Conservation (phyloP, 2,329 filamentous ascomycete species). For the Lecanicillium sp. region DNA sequence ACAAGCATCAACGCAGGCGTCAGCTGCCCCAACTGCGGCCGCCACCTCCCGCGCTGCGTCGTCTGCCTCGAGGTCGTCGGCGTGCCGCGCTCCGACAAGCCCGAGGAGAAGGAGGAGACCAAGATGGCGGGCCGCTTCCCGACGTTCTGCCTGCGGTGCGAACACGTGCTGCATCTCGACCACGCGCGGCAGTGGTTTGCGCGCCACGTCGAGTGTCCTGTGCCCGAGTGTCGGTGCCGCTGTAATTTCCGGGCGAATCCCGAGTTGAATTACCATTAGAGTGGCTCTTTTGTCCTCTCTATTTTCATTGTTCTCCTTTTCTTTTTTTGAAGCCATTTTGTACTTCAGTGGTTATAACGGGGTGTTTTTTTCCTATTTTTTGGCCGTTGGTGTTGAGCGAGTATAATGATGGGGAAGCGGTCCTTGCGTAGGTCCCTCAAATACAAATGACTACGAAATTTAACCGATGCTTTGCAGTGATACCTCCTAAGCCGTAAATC, state of each 20-base stretch:
- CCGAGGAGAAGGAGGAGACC: slow-evolving; percentile 42
- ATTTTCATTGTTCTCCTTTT: neutral
- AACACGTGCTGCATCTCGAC: slow-evolving; percentile 60
- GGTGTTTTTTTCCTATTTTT: no score
- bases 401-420: no score
- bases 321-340: neutral
- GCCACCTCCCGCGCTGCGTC: slow-evolving; percentile 59
- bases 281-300: neutral
- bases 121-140: slow-evolving; percentile 51
- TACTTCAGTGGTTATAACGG: no score
- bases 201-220: slow-evolving; percentile 57
- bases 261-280: slow-evolving; percentile 44
- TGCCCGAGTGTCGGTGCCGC: slow-evolving; percentile 59
- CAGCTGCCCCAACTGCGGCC: slow-evolving; percentile 58
- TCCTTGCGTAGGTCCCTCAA: no score
- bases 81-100: slow-evolving; percentile 51
- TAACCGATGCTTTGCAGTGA: no score
- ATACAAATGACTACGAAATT: no score
- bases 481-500: no score
- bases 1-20: slow-evolving; percentile 53
- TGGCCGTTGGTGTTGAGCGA: no score
- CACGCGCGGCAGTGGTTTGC: slow-evolving; percentile 61
- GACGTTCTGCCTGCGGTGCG: slow-evolving; percentile 62
- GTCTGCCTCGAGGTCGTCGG: slow-evolving; percentile 62
- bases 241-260: slow-evolving; percentile 56